A percentile compares a stretch with the other conserved stretches of the same genome.
phyloP scores from a whole-genome alignment of 1,284 basidiomycete species.

The Sanguinoderma infundibulare region DNA sequence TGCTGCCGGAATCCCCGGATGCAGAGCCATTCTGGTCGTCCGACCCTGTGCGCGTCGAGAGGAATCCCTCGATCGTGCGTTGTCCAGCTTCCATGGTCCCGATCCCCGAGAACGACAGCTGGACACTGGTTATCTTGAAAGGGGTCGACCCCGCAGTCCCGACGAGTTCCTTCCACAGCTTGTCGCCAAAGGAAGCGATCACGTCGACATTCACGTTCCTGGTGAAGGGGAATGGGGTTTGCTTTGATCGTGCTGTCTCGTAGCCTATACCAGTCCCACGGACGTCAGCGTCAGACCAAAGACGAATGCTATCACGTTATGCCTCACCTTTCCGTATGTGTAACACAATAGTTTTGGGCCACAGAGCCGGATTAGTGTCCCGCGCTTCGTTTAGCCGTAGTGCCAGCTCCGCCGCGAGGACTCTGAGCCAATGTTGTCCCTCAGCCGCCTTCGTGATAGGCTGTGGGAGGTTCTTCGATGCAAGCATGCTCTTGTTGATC shows the following conservation, averaged over 20 bases:
- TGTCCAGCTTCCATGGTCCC: slow-evolving; percentile 84
- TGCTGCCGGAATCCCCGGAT: slow-evolving; percentile 4
- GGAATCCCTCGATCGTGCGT: slow-evolving; percentile 86
- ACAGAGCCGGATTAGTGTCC: slow-evolving; percentile 73
- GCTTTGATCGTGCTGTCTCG: slow-evolving; percentile 72
- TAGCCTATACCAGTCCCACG: slow-evolving; percentile 51
- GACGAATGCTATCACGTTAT: neutral
- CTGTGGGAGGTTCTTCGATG: slow-evolving; percentile 88
- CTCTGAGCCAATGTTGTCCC: slow-evolving; percentile 88
- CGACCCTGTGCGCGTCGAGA: slow-evolving; percentile 44
- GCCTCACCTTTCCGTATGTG: slow-evolving; percentile 69
- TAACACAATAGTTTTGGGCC: slow-evolving; percentile 92
- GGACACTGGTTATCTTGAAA: slow-evolving; percentile 77
- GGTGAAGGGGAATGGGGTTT: slow-evolving; percentile 83
- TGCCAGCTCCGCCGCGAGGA: slow-evolving; percentile 89
- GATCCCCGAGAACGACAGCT: slow-evolving; percentile 84
- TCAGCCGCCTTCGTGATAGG: slow-evolving; percentile 75
- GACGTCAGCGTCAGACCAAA: neutral
- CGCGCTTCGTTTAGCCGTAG: slow-evolving; percentile 86
- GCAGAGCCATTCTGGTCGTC: slow-evolving; percentile 24
- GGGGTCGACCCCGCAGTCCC: slow-evolving; percentile 47
- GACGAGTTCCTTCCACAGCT: slow-evolving; percentile 88
- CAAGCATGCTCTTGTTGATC: slow-evolving; percentile 90
- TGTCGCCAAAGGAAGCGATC: slow-evolving; percentile 80
- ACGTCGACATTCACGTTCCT: slow-evolving; percentile 75